Conservation (phyloP, 805 yeast genomes). For the Starmerella apicola region DNA sequence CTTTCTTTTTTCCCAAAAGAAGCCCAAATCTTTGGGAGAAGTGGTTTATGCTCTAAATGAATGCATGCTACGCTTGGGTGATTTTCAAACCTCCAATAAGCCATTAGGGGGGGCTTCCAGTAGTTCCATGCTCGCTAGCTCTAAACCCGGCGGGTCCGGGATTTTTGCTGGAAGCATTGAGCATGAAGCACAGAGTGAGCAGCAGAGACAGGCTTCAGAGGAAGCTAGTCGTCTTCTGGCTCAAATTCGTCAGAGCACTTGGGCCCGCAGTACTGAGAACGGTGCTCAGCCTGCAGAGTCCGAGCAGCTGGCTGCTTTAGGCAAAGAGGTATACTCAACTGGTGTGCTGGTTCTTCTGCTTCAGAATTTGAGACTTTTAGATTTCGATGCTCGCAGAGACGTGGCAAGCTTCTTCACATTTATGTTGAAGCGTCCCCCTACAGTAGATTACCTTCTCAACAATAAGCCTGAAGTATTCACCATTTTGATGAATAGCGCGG, state of each 20-base stretch:
- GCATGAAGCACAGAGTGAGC: slow-evolving; percentile 2
- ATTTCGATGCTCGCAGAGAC: slow-evolving; percentile 83
- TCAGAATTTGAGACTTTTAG: slow-evolving; percentile 49
- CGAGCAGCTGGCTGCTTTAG: slow-evolving; percentile 61
- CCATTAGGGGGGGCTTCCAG: slow-evolving; percentile 1
- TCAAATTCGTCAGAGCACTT: slow-evolving; percentile 14
- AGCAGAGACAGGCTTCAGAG: slow-evolving; percentile 27
- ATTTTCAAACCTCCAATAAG: slow-evolving; percentile 1
- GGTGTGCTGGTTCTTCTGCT: slow-evolving; percentile 58
- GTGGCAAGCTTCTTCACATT: slow-evolving; percentile 62
- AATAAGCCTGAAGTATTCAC: slow-evolving; percentile 50
- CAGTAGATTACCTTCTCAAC: slow-evolving; percentile 66
- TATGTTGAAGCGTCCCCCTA: slow-evolving; percentile 70
- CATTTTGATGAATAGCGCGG: slow-evolving; percentile 58
- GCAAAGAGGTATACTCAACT: slow-evolving; percentile 63
- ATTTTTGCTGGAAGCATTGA: background rate
- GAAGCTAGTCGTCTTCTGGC: slow-evolving; percentile 17
- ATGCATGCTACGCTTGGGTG: slow-evolving; percentile 26
- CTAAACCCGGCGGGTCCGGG: background rate
- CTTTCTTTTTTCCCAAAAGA: slow-evolving; percentile 69
- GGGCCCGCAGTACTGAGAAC: slow-evolving; percentile 10
- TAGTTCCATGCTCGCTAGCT: background rate
- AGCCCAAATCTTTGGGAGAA: slow-evolving; percentile 82
- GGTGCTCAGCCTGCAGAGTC: slow-evolving; percentile 30
- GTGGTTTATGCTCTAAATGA: slow-evolving; percentile 66